These are phyloP conservation scores for Cladosporium sp. DNA, from an alignment of 2,329 filamentous ascomycete species.

Conservation along the genomic window DNA sequence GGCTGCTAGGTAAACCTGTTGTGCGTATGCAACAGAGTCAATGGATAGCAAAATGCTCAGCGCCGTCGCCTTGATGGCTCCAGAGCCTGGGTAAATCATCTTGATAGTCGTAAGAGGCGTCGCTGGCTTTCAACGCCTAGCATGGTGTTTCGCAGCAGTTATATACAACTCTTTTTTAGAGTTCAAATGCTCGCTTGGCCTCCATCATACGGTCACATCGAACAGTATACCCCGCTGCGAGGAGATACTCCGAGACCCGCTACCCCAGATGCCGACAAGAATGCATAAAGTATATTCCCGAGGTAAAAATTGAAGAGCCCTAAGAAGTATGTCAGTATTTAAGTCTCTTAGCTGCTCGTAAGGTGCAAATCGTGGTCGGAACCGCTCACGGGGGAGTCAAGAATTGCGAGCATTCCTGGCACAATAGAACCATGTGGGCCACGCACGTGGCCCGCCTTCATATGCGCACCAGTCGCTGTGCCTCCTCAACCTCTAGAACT, in stretches of 20 bases:
- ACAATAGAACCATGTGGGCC: too few relatives aligned
- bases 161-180: not conserved
- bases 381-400: too few relatives aligned
- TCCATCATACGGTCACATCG: slow-evolving; percentile 1
- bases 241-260: not conserved
- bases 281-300: not conserved
- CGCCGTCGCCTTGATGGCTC: not conserved
- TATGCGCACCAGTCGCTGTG: too few relatives aligned
- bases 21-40: slow-evolving; percentile 11
- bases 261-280: not conserved
- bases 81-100: not conserved
- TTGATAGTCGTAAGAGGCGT: not conserved
- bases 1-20: slow-evolving; percentile 34
- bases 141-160: not conserved
- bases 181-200: slow-evolving; percentile 1
- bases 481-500: too few relatives aligned
- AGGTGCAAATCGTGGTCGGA: too few relatives aligned
- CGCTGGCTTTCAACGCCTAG: not conserved
- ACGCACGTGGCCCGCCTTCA: too few relatives aligned
- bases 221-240: not conserved
- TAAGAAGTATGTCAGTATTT: too few relatives aligned
- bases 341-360: too few relatives aligned
- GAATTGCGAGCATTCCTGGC: too few relatives aligned
- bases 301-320: not conserved
- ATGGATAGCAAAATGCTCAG: not conserved